These are phyloP conservation scores for Geosmithia morbida DNA, from an alignment of 2,329 filamentous ascomycete species.

Conservation along the genomic window DNA sequence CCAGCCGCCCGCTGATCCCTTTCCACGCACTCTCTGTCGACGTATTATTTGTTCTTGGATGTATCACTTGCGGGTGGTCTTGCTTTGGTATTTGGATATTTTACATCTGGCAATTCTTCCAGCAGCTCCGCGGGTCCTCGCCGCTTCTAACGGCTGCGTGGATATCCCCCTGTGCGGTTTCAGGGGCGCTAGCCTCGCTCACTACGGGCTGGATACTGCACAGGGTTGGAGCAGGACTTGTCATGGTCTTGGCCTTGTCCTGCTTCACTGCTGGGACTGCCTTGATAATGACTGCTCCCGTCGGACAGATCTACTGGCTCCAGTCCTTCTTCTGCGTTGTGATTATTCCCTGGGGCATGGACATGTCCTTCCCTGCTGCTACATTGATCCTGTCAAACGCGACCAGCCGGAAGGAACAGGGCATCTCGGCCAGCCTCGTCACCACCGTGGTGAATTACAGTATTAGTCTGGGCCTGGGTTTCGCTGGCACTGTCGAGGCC, in stretches of 20 bases:
- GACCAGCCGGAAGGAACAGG: constrained; percentile 28
- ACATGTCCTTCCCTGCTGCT: constrained; percentile 51
- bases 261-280: constrained; percentile 27
- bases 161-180: constrained; percentile 26
- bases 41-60: constrained; percentile 40
- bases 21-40: constrained; percentile 28
- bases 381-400: constrained; percentile 44
- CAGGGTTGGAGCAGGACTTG: constrained; percentile 17
- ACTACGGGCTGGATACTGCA: constrained; percentile 24
- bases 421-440: constrained; percentile 37
- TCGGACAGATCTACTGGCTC: constrained; percentile 47
- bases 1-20: constrained; percentile 40
- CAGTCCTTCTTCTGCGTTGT: constrained; percentile 44
- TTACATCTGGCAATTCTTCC: constrained; percentile 34
- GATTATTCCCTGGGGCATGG: constrained; percentile 48
- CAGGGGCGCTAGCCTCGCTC: constrained; percentile 28
- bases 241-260: constrained; percentile 28
- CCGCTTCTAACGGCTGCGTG: constrained; percentile 29
- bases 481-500: constrained; percentile 49
- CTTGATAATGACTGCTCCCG: constrained; percentile 31
- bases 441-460: constrained; percentile 55
- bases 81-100: constrained; percentile 39
- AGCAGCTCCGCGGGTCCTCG: constrained; percentile 22
- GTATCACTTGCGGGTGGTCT: constrained; percentile 37
- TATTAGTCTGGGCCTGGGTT: constrained; percentile 49